phyloP scores from a whole-genome alignment of 768 basidiomycete genomes.

The Rubroboletus pulcherrimus region DNA sequence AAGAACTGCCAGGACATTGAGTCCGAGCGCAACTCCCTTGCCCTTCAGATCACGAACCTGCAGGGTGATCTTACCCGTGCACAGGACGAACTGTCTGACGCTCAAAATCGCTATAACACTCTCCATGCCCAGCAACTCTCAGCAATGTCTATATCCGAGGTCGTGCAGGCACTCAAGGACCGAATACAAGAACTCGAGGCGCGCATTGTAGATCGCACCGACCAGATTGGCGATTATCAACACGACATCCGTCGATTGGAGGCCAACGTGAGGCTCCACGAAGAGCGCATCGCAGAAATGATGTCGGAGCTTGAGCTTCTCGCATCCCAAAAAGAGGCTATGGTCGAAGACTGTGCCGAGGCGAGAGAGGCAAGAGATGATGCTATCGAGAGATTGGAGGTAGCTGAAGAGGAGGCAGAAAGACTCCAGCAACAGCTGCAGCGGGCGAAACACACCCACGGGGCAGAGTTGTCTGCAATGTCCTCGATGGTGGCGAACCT shows the following conservation, averaged over 20 bases:
- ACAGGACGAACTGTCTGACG: constrained; percentile 51
- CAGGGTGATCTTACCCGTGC: constrained; percentile 51
- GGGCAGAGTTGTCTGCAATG: constrained; percentile 35
- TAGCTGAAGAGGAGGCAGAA: constrained; percentile 62
- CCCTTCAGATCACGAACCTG: constrained; percentile 63
- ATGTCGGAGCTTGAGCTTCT: constrained; percentile 64
- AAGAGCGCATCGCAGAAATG: constrained; percentile 71
- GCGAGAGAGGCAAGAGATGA: constrained; percentile 71
- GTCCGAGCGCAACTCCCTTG: constrained; percentile 62
- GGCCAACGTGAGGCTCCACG: constrained; percentile 68
- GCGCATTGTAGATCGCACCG: constrained; percentile 60
- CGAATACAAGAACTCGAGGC: constrained; percentile 69
- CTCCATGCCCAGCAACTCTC: constrained; percentile 68
- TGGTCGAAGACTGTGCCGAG: constrained; percentile 82
- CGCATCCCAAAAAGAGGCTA: constrained; percentile 65
- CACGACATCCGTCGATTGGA: constrained; percentile 77
- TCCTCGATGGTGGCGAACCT: constrained; percentile 39
- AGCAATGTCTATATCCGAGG: constrained; percentile 55
- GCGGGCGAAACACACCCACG: constrained; percentile 22
- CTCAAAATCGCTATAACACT: constrained; percentile 56
- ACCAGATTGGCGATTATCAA: constrained; percentile 75
- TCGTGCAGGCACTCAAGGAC: constrained; percentile 49
- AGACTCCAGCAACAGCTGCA: constrained; percentile 31
- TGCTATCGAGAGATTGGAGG: constrained; percentile 52
- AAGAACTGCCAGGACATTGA: constrained; percentile 53